These are phyloP conservation scores for Alternaria infectoria DNA, from an alignment of 2,329 filamentous ascomycete genomes.

Conservation along the genomic window DNA sequence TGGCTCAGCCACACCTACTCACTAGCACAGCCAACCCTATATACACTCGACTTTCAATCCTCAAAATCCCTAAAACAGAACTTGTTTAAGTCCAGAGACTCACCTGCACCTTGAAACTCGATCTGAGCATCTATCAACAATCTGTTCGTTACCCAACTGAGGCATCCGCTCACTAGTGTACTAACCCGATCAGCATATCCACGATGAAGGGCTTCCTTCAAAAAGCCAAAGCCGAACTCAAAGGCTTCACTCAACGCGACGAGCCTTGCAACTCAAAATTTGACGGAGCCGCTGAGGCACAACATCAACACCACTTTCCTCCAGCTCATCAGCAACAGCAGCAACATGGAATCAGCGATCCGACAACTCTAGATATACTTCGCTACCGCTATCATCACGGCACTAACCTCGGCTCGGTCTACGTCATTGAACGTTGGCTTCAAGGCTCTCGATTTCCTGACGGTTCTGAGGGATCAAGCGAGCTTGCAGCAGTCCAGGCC, in stretches of 20 bases:
- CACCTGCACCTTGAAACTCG: background rate
- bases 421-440: constrained; percentile 67
- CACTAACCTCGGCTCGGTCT: constrained; percentile 64
- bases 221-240: constrained; percentile 37
- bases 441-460: constrained; percentile 58
- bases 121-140: background rate
- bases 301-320: constrained; percentile 4
- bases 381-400: constrained; percentile 67
- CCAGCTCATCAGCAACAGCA: constrained; percentile 1
- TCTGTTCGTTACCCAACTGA: background rate
- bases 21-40: background rate
- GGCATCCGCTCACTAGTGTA: constrained; percentile 7
- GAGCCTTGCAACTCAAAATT: background rate
- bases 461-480: constrained; percentile 52
- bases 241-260: constrained; percentile 14
- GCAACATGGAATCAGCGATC: constrained; percentile 45
- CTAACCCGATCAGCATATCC: constrained; percentile 10
- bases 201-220: constrained; percentile 37
- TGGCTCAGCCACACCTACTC: background rate
- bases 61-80: background rate
- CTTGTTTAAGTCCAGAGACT: background rate
- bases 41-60: background rate
- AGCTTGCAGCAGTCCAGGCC: constrained; percentile 60
- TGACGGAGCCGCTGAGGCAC: background rate
- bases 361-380: constrained; percentile 52